A percentile compares a stretch with the other conserved stretches of the same genome.
Conservation (phyloP, 2,329 filamentous ascomycete genomes). For the Microcera coccophila region DNA sequence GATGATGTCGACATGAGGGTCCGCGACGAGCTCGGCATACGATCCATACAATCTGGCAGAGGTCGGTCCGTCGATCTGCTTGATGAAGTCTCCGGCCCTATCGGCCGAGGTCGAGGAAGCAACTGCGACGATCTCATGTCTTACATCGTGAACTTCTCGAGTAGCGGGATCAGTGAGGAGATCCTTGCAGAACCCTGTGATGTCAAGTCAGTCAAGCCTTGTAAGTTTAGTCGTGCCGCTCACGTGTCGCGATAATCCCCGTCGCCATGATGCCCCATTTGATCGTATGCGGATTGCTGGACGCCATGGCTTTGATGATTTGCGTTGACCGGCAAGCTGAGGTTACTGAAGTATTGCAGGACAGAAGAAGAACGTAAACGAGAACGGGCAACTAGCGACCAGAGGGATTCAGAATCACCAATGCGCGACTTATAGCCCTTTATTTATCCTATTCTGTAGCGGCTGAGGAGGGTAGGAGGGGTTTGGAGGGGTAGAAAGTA, state of each 20-base stretch:
- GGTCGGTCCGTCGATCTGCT: slow-evolving; percentile 63
- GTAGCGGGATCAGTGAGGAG: slow-evolving; percentile 68
- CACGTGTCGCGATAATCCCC: slow-evolving; percentile 55
- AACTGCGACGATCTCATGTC: slow-evolving; percentile 73
- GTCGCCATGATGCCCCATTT: slow-evolving; percentile 62
- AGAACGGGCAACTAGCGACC: too few relatives aligned
- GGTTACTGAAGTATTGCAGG: too few relatives aligned
- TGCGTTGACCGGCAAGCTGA: too few relatives aligned
- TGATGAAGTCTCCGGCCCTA: slow-evolving; percentile 69
- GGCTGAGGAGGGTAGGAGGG: too few relatives aligned
- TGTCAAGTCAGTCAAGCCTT: slow-evolving; percentile 1
- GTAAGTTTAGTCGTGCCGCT: slow-evolving; percentile 21
- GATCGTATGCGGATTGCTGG: slow-evolving; percentile 42
- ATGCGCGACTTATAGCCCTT: too few relatives aligned
- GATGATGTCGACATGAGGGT: slow-evolving; percentile 76
- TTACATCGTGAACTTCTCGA: slow-evolving; percentile 67
- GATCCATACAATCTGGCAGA: slow-evolving; percentile 71
- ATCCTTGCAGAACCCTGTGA: slow-evolving; percentile 67
- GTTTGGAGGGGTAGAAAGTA: too few relatives aligned
- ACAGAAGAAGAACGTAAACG: not conserved
- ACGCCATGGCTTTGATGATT: slow-evolving; percentile 35
- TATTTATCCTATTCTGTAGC: too few relatives aligned
- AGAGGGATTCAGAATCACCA: too few relatives aligned
- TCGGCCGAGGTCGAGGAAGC: slow-evolving; percentile 71
- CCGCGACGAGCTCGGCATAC: slow-evolving; percentile 75